phyloP scores from a whole-genome alignment of 1,284 basidiomycete species.

The Anthracocystis walkeri region DNA sequence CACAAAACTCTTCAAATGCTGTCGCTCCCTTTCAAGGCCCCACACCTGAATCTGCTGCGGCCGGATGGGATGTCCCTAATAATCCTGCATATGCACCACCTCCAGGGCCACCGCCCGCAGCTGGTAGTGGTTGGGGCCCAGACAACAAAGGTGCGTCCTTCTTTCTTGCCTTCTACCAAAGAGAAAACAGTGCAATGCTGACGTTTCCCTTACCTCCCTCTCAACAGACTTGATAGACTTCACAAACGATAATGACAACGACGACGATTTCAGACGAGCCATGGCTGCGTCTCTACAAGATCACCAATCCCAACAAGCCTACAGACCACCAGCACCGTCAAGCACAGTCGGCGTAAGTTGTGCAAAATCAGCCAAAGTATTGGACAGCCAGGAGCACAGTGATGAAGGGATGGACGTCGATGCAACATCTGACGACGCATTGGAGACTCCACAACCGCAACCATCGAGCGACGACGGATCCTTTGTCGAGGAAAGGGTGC shows the following conservation, averaged over 20 bases:
- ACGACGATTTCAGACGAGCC: conserved; percentile 43
- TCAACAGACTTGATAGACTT: conserved; percentile 40
- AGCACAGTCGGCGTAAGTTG: conserved; percentile 46
- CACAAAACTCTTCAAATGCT: conserved; percentile 21
- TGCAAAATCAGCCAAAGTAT: background rate
- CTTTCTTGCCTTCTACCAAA: background rate
- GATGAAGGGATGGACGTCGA: background rate
- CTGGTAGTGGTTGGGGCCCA: conserved; percentile 11
- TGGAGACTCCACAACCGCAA: too few species aligned
- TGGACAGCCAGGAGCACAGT: conserved; percentile 1
- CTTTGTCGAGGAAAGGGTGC: background rate
- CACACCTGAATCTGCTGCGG: background rate
- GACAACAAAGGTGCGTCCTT: conserved; percentile 22
- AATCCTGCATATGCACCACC: conserved; percentile 26
- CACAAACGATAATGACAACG: conserved; percentile 38
- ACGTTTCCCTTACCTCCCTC: background rate
- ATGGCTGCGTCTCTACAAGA: conserved; percentile 49
- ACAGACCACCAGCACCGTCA: conserved; percentile 31
- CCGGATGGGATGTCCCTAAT: conserved; percentile 27
- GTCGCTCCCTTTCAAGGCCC: conserved; percentile 20
- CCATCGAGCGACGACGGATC: background rate
- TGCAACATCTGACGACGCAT: background rate
- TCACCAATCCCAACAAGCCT: conserved; percentile 27
- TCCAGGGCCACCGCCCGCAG: conserved; percentile 22
- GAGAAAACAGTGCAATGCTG: background rate